Percentiles rank a stretch among this genome's conserved stretches.
Conservation (phyloP, 805 yeast species). For the Yamadazyma sp. region DNA sequence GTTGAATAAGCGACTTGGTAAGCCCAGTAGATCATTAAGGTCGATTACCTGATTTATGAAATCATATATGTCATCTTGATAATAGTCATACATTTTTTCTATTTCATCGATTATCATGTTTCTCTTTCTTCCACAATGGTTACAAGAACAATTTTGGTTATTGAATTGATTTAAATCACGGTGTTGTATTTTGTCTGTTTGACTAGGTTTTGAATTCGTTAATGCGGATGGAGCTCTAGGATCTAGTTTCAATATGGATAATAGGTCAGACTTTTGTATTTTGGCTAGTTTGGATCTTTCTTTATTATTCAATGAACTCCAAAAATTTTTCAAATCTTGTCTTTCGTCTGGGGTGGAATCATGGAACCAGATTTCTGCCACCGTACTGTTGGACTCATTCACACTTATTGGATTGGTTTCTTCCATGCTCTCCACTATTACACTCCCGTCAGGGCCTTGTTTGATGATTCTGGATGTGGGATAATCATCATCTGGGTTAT, state of each 20-base stretch:
- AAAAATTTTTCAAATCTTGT: conserved; percentile 50
- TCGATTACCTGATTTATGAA: conserved; percentile 38
- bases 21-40: conserved; percentile 33
- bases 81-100: conserved; percentile 67
- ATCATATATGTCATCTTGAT: conserved; percentile 48
- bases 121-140: conserved; percentile 74
- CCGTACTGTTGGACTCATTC: conserved; percentile 3
- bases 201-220: neutral
- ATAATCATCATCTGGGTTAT: conserved; percentile 59
- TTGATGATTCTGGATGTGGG: conserved; percentile 71
- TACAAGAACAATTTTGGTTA: conserved; percentile 55
- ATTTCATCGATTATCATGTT: conserved; percentile 72
- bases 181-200: conserved; percentile 7
- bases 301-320: conserved; percentile 63
- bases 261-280: conserved; percentile 67
- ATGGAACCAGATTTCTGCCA: conserved; percentile 41
- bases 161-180: conserved; percentile 8
- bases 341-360: conserved; percentile 49
- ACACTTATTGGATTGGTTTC: conserved; percentile 14
- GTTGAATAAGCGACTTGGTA: conserved; percentile 34
- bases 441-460: conserved; percentile 72
- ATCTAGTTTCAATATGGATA: conserved; percentile 54
- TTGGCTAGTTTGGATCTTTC: conserved; percentile 60
- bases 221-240: conserved; percentile 7
- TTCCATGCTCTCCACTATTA: conserved; percentile 61